Evolutionary conservation across 2,329 filamentous ascomycete species (phyloP), one percentile per base, ranked within the genome.

Genomic region (Aspergillus brasiliensis): DNA sequence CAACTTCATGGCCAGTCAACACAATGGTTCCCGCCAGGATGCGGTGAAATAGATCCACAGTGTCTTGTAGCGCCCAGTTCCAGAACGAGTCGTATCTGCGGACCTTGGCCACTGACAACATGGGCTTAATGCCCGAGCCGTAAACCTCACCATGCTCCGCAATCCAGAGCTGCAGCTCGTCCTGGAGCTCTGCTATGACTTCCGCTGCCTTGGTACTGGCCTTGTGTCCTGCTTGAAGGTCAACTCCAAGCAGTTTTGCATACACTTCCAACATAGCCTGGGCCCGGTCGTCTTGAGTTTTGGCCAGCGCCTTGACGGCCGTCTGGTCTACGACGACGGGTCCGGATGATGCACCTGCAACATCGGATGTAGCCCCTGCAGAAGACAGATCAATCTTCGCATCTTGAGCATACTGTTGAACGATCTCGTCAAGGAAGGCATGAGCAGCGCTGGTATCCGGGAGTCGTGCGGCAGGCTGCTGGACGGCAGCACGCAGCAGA

Each of bases 61-160:
- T 27, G 19, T 59, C 57, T 19, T 56, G 52, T 4, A 47, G 47
- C 10, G 57, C 57, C 28, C 51, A 34, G 23, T 56, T 59, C 57
- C 57, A 59, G 11, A 44, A 55, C 7, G 48, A 48, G 17, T 54
- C 51, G 25, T 51, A 59, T 28, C 52, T 28, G 25, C 57, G 51
- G 17, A 46, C 25, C 19, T 56, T 59, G 13, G 31, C 47, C 11
- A 21, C 15, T 11, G 48, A 38, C 17, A 59, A 37, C 19, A 48
- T 31, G 11, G 57, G 57, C 37, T 34, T 40, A 3, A 59, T 27
- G 11, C 46, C 46, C 7, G n/a, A 37, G 7, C 48, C 38, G 34
- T 56, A 59, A 3, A 51, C 57, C 10, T 59, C 57, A 2, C 51
- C 53, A 15, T 51, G 54, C 25, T 59, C 57, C 2, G 52, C 23